These are phyloP conservation scores for Alternaria atra DNA, from an alignment of 2,329 filamentous ascomycete genomes.

Conservation along the genomic window DNA sequence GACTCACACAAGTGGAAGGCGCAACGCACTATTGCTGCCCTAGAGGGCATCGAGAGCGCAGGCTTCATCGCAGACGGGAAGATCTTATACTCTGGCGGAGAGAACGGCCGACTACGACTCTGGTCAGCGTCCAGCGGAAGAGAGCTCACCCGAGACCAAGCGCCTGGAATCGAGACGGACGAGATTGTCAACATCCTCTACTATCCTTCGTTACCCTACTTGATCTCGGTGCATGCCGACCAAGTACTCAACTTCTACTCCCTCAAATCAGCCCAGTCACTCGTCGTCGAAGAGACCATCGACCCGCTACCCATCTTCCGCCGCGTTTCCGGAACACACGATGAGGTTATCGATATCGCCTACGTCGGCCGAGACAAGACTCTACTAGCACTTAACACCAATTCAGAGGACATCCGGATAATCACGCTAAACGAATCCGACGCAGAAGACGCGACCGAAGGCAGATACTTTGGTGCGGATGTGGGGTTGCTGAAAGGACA, in stretches of 20 bases:
- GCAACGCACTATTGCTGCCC: conserved; percentile 79
- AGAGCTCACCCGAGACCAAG: conserved; percentile 81
- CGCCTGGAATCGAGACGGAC: conserved; percentile 66
- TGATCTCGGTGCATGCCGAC: conserved; percentile 86
- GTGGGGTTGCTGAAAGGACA: conserved; percentile 87
- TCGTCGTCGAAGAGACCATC: conserved; percentile 58
- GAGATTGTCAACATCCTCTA: conserved; percentile 77
- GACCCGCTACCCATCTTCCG: conserved; percentile 70
- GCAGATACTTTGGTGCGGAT: conserved; percentile 87
- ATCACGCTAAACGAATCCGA: conserved; percentile 69
- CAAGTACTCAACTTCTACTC: conserved; percentile 85
- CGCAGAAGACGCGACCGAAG: conserved; percentile 37
- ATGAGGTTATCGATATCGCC: conserved; percentile 94
- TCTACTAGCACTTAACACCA: conserved; percentile 88
- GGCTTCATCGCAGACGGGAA: conserved; percentile 78
- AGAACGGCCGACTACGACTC: conserved; percentile 81
- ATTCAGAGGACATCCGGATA: conserved; percentile 90
- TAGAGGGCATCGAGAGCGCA: conserved; percentile 85
- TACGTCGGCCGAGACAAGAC: conserved; percentile 84
- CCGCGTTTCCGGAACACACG: conserved; percentile 93
- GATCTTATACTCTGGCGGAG: conserved; percentile 83
- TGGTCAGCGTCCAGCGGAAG: conserved; percentile 82
- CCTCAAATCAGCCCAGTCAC: conserved; percentile 54
- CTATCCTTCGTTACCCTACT: conserved; percentile 69
- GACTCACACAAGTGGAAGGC: conserved; percentile 85